These are phyloP conservation scores for Cokeromyces recurvatus DNA, from an alignment of 371 early-diverging fungal species.

Conservation along the genomic window DNA sequence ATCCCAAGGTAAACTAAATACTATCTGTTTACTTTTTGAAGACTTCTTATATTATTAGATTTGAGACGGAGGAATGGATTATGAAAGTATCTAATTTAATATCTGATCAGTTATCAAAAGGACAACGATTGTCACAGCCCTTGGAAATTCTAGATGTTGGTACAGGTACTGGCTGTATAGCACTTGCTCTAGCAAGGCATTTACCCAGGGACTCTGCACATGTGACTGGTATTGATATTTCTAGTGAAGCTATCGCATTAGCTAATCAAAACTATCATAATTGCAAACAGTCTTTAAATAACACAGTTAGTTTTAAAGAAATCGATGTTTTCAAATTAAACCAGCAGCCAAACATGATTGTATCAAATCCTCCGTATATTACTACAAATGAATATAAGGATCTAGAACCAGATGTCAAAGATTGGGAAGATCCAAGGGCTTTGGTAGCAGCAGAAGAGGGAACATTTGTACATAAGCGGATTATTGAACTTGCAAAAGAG, in stretches of 20 bases:
- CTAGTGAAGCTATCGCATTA: constrained; percentile 40
- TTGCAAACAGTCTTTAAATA: constrained; percentile 6
- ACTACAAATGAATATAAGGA: constrained; percentile 59
- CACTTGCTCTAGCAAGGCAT: constrained; percentile 69
- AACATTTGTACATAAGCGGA: constrained; percentile 54
- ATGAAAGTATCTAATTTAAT: constrained; percentile 45
- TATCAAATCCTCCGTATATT: constrained; percentile 94
- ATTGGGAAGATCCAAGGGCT: constrained; percentile 87
- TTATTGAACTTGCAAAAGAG: constrained; percentile 40
- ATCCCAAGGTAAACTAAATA: constrained; percentile 67
- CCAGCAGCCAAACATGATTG: constrained; percentile 53
- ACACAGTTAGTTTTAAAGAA: constrained; percentile 31
- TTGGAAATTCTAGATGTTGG: constrained; percentile 84
- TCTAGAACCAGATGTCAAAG: constrained; percentile 67
- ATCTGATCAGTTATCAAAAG: not conserved
- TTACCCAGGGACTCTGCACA: constrained; percentile 32
- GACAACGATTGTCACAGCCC: constrained; percentile 8
- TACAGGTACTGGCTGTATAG: constrained; percentile 86
- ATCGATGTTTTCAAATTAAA: constrained; percentile 41
- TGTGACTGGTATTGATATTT: constrained; percentile 42
- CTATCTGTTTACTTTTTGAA: no score
- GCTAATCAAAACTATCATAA: constrained; percentile 40
- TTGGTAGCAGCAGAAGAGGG: constrained; percentile 74
- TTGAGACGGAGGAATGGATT: constrained; percentile 96
- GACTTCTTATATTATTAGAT: constrained; percentile 30